A percentile compares a stretch with the other conserved stretches of the same genome.
phyloP scores from a whole-genome alignment of 768 basidiomycete genomes.

The Podaxis sp. region DNA sequence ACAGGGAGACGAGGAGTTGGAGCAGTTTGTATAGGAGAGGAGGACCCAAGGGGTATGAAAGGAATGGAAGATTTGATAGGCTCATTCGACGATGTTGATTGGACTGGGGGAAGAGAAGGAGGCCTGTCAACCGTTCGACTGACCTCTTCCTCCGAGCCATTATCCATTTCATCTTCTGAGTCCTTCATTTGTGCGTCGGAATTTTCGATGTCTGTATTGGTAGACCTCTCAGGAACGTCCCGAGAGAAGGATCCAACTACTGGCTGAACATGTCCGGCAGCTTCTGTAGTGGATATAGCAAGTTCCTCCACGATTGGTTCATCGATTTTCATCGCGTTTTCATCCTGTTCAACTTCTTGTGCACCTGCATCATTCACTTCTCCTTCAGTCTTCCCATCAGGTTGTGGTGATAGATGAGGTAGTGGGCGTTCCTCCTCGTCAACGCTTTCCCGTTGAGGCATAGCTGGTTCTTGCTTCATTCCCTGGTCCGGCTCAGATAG shows the following conservation, averaged over 20 bases:
- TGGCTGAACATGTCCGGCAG: background rate
- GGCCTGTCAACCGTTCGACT: constrained; percentile 7
- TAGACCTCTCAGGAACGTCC: background rate
- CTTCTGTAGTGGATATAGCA: background rate
- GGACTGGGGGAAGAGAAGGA: background rate
- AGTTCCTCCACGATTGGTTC: background rate
- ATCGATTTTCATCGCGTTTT: constrained; percentile 18
- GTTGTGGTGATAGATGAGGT: background rate
- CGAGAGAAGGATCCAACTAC: background rate
- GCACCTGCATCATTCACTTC: background rate
- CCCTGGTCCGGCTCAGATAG: background rate
- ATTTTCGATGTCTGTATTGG: background rate
- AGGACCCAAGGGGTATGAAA: constrained; percentile 10
- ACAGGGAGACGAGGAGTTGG: constrained; percentile 23
- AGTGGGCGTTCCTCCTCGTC: background rate
- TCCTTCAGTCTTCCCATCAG: background rate
- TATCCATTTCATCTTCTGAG: background rate
- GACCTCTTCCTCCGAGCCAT: constrained; percentile 6
- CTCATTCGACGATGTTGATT: background rate
- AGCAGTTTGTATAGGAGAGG: constrained; percentile 10
- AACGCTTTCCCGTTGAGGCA: background rate
- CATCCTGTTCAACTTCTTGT: constrained; percentile 12
- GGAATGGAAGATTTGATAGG: constrained; percentile 16
- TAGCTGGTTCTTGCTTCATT: background rate
- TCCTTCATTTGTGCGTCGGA: constrained; percentile 3